A percentile compares a stretch with the other conserved stretches of the same genome.
Evolutionary conservation across 192 early-diverging fungal species (phyloP).

Genomic region (Linnemannia schmuckeri): DNA sequence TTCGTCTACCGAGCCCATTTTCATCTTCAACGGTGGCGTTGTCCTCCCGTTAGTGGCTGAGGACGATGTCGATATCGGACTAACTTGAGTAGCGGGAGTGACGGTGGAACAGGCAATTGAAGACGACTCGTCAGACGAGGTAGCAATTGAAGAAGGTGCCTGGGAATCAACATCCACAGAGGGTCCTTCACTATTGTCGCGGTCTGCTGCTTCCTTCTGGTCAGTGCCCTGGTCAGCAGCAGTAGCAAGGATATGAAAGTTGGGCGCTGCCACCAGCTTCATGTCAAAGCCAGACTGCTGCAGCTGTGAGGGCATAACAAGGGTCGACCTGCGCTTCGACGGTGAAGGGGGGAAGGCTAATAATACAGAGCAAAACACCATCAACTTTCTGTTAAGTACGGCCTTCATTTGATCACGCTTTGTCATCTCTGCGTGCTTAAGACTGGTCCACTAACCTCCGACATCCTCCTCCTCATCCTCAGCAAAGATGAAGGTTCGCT

Average conservation of each 20-base stretch:
- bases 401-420: not conserved
- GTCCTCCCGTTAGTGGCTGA: not conserved
- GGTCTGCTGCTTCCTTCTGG: not conserved
- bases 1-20: not conserved
- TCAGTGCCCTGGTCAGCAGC: no score
- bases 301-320: not conserved
- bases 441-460: conserved; percentile 3
- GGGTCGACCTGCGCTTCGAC: conserved; percentile 26
- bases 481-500: conserved; percentile 32
- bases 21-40: conserved; percentile 8
- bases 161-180: not conserved
- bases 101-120: not conserved
- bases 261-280: conserved; percentile 4
- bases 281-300: not conserved
- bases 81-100: not conserved
- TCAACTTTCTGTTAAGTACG: not conserved
- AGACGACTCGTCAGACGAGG: not conserved
- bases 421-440: not conserved
- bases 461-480: conserved; percentile 21
- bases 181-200: not conserved
- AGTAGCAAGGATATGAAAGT: not conserved
- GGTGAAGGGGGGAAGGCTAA: conserved; percentile 23
- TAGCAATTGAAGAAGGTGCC: not conserved
- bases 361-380: not conserved
- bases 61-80: not conserved